Conservation (phyloP, 345 rosid genomes). For the Camelina hispida region DNA sequence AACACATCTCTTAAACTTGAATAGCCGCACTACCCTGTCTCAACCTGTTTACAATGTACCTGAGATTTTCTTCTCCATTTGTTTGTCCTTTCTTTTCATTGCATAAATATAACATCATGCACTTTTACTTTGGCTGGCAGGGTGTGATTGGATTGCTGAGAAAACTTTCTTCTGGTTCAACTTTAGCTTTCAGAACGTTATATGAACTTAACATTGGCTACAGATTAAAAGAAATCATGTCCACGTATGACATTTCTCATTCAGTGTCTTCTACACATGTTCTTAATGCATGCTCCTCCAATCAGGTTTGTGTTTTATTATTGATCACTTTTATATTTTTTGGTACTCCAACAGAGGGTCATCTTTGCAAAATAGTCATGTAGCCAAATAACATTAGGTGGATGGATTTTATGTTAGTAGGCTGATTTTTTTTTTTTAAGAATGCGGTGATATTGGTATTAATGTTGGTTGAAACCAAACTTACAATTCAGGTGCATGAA, state of each 20-base stretch:
- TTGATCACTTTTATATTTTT: conserved; percentile 12
- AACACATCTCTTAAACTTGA: conserved; percentile 63
- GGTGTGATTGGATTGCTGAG: conserved; percentile 85
- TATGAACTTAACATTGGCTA: conserved; percentile 81
- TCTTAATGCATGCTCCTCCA: conserved; percentile 64
- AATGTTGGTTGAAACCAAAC: conserved; percentile 17
- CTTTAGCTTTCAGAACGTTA: conserved; percentile 69
- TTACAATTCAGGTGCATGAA: conserved; percentile 71
- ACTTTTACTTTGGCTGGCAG: conserved; percentile 56
- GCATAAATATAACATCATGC: conserved; percentile 17
- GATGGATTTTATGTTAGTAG: background rate
- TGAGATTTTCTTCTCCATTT: conserved; percentile 25
- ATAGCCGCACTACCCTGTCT: conserved; percentile 78
- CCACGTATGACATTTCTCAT: conserved; percentile 70
- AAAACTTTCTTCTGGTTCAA: conserved; percentile 75
- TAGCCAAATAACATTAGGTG: conserved; percentile 20
- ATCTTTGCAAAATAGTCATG: conserved; percentile 9
- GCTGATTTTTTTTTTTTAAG: background rate
- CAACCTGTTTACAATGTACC: conserved; percentile 78
- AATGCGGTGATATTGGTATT: conserved; percentile 14
- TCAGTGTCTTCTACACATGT: conserved; percentile 64
- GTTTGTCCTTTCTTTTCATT: conserved; percentile 13
- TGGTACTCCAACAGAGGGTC: background rate
- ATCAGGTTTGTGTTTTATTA: conserved; percentile 64
- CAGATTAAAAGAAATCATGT: conserved; percentile 75